Evolutionary conservation across 495 filamentous ascomycete genomes (phyloP).

Genomic region (Podospora sp.): DNA sequence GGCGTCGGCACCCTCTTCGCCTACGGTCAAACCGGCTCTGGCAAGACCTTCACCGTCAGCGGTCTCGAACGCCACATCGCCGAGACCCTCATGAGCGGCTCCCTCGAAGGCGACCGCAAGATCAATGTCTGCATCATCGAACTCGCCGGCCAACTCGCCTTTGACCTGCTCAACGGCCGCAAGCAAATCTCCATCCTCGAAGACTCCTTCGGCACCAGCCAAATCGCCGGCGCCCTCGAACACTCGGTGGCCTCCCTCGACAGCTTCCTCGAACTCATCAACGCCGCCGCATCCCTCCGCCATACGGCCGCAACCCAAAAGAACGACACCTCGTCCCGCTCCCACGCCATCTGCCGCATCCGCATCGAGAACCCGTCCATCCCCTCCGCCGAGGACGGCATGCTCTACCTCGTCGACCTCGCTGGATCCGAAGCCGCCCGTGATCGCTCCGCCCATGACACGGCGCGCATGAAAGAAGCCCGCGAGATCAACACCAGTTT

Average conservation of each 20-base stretch:
- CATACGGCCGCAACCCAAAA: conserved; percentile 35
- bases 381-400: conserved; percentile 35
- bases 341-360: conserved; percentile 53
- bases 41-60: conserved; percentile 51
- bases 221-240: conserved; percentile 30
- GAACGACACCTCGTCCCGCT: conserved; percentile 51
- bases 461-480: conserved; percentile 44
- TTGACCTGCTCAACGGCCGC: conserved; percentile 31
- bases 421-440: conserved; percentile 48
- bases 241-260: conserved; percentile 24
- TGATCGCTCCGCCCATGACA: conserved; percentile 35
- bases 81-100: conserved; percentile 27
- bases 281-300: conserved; percentile 29
- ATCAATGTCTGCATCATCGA: conserved; percentile 30
- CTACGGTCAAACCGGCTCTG: conserved; percentile 53
- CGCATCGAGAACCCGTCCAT: conserved; percentile 39
- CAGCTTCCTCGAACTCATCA: conserved; percentile 20
- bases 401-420: conserved; percentile 51
- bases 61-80: conserved; percentile 28
- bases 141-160: conserved; percentile 26
- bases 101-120: conserved; percentile 28
- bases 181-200: conserved; percentile 34
- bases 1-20: conserved; percentile 42
- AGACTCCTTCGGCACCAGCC: conserved; percentile 30
- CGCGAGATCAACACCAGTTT: conserved; percentile 52